A percentile compares a stretch with the other conserved stretches of the same genome.
Evolutionary conservation across 179 eudicot species (phyloP).

Genomic region (Spinacia oleracea): DNA sequence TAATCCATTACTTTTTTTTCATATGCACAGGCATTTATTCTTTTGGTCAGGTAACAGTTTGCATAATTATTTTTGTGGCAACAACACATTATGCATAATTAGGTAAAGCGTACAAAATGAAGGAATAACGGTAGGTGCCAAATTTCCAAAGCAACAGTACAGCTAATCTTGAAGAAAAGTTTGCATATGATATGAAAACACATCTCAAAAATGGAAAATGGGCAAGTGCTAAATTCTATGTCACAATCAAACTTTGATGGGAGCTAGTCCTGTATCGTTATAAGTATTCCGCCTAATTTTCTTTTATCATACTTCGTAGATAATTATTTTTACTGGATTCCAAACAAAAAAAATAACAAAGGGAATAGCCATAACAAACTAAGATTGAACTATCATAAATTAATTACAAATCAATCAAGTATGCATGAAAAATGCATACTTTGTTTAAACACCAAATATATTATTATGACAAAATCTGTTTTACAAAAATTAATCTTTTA

Average conservation of each 20-base stretch:
- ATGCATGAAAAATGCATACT: background rate
- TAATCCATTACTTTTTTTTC: too few relatives aligned
- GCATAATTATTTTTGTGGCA: background rate
- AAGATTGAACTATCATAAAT: background rate
- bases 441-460: background rate
- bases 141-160: background rate
- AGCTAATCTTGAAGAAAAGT: background rate
- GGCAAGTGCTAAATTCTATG: background rate
- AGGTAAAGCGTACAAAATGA: background rate
- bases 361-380: background rate
- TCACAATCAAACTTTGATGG: background rate
- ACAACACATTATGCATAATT: background rate
- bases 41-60: background rate
- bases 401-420: background rate
- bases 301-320: too few relatives aligned
- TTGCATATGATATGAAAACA: constrained; percentile 7
- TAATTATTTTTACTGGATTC: too few relatives aligned
- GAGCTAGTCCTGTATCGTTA: too few relatives aligned
- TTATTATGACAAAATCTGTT: background rate
- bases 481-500: background rate
- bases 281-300: too few relatives aligned
- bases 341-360: background rate
- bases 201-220: background rate
- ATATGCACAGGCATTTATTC: background rate
- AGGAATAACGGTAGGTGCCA: background rate